Evolutionary conservation across 805 yeast species (phyloP).

Genomic region (Lachancea fermentati): DNA sequence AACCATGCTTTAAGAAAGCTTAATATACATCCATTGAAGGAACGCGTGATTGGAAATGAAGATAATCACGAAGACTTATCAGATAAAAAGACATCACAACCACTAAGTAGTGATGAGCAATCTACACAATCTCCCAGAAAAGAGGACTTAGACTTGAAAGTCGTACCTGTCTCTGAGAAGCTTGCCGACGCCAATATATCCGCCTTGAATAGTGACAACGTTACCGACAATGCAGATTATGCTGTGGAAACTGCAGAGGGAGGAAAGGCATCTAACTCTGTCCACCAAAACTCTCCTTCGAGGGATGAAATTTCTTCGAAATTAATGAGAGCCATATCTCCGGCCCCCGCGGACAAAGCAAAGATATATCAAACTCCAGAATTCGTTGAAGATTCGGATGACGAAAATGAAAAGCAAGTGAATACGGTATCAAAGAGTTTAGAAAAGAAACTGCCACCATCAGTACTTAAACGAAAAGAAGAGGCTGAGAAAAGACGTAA

Average conservation of each 20-base stretch:
- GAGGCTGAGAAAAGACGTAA: constrained; percentile 13
- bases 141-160: no score
- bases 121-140: no score
- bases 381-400: constrained; percentile 11
- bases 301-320: neutral
- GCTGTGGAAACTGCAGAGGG: neutral
- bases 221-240: no score
- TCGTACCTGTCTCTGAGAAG: no score
- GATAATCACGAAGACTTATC: no score
- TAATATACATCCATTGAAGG: constrained; percentile 21
- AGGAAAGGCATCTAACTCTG: neutral
- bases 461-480: constrained; percentile 10
- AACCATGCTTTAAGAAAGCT: constrained; percentile 14
- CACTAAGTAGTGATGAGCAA: no score
- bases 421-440: neutral
- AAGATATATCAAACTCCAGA: constrained; percentile 11
- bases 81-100: no score
- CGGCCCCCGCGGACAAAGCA: constrained; percentile 7
- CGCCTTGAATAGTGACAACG: no score
- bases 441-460: constrained; percentile 8
- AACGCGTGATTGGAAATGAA: constrained; percentile 8
- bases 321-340: constrained; percentile 2
- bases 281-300: neutral
- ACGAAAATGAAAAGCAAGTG: neutral
- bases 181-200: no score